Conservation (phyloP, 306 rosid genomes). For the Astragalus glycyphyllos region DNA sequence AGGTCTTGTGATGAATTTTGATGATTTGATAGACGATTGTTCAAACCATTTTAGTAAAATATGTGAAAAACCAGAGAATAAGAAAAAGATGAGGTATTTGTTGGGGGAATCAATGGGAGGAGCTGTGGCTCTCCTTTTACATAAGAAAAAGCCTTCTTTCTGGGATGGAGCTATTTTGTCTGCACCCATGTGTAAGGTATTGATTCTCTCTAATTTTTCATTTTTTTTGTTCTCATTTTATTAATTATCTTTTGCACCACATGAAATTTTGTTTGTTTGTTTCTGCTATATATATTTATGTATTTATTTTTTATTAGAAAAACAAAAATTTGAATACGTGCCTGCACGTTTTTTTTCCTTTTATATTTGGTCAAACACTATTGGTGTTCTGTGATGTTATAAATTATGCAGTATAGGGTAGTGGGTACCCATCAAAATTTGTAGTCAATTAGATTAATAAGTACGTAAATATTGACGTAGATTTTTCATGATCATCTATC, state of each 20-base stretch:
- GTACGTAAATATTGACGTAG: neutral
- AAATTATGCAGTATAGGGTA: no score
- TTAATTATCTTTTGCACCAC: no score
- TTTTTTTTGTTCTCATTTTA: neutral
- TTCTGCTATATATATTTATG: neutral
- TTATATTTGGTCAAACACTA: neutral
- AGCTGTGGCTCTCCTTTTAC: conserved; percentile 74
- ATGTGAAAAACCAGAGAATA: conserved; percentile 63
- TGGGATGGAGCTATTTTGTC: conserved; percentile 95
- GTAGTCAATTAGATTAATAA: conserved; percentile 17
- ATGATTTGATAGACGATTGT: conserved; percentile 61
- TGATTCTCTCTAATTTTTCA: neutral
- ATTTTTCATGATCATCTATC: neutral
- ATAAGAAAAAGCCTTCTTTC: conserved; percentile 63
- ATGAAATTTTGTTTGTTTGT: neutral
- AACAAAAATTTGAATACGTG: no score
- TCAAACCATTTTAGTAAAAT: conserved; percentile 57
- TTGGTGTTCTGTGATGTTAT: neutral
- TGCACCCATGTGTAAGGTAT: conserved; percentile 99
- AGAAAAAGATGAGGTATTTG: conserved; percentile 66
- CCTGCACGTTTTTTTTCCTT: neutral
- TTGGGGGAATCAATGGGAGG: conserved; percentile 99
- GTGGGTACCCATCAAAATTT: neutral
- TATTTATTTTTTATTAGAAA: no score
- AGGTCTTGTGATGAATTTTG: conserved; percentile 64